A percentile compares a stretch with the other conserved stretches of the same genome.
These are phyloP conservation scores for Colletotrichum tamarilloi DNA, from an alignment of 2,329 filamentous ascomycete genomes.

Conservation along the genomic window DNA sequence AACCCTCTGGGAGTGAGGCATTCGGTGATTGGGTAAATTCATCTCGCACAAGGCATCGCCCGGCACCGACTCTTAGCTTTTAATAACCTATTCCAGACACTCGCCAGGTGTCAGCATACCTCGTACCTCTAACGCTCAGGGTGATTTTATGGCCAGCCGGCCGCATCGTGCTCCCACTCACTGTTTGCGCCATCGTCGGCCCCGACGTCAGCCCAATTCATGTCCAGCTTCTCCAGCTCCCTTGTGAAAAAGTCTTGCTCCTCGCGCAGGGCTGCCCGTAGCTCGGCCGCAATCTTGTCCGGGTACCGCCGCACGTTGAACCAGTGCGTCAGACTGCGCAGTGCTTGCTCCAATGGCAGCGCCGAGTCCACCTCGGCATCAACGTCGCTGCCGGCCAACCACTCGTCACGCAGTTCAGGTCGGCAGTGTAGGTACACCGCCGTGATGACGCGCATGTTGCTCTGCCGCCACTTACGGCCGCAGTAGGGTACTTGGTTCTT, in stretches of 20 bases:
- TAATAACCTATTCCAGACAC: slow-evolving; percentile 34
- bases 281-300: slow-evolving; percentile 75
- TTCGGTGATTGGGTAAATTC: background rate
- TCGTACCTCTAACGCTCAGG: background rate
- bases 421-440: slow-evolving; percentile 94
- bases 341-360: slow-evolving; percentile 88
- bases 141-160: slow-evolving; percentile 28
- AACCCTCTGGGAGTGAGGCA: background rate
- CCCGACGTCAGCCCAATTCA: slow-evolving; percentile 57
- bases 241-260: slow-evolving; percentile 84
- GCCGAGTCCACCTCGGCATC: slow-evolving; percentile 95
- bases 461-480: slow-evolving; percentile 96
- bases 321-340: slow-evolving; percentile 93
- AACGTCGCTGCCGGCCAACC: slow-evolving; percentile 90
- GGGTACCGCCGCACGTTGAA: slow-evolving; percentile 88
- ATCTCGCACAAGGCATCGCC: background rate
- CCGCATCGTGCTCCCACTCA: slow-evolving; percentile 40
- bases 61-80: background rate
- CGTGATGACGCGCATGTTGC: slow-evolving; percentile 98
- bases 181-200: slow-evolving; percentile 43
- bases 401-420: slow-evolving; percentile 93
- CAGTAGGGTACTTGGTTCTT: slow-evolving; percentile 99
- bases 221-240: slow-evolving; percentile 79
- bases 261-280: slow-evolving; percentile 70
- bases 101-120: slow-evolving; percentile 25